Conservation (phyloP, 2,329 filamentous ascomycete species). For the Neoarthrinium moseri region DNA sequence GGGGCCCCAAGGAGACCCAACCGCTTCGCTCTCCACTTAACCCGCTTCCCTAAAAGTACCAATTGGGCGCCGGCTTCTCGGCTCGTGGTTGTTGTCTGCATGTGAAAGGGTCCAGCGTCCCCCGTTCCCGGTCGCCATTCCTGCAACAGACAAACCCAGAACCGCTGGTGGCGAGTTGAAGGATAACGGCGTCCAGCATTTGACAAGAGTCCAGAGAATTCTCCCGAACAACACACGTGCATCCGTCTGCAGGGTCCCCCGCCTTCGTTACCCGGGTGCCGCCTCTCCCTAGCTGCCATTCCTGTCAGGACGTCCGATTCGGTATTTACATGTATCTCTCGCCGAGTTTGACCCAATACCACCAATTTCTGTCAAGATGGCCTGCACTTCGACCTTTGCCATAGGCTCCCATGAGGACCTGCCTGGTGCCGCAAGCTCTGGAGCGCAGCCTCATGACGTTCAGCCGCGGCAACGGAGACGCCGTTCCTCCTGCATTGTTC, state of each 20-base stretch:
- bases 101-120: slow-evolving; percentile 5
- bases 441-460: slow-evolving; percentile 33
- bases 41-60: no score
- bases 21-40: no score
- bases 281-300: no score
- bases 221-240: background rate
- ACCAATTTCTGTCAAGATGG: slow-evolving; percentile 22
- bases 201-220: background rate
- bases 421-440: slow-evolving; percentile 36
- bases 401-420: slow-evolving; percentile 31
- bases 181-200: background rate
- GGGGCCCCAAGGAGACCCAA: background rate
- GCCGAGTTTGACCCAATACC: slow-evolving; percentile 6
- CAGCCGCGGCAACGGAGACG: slow-evolving; percentile 41
- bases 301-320: no score
- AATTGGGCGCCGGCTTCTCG: slow-evolving; percentile 1
- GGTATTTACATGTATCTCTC: no score
- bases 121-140: background rate
- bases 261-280: background rate
- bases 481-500: slow-evolving; percentile 57
- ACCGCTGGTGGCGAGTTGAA: background rate
- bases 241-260: background rate
- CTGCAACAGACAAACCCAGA: background rate
- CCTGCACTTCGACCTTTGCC: slow-evolving; percentile 27
- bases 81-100: slow-evolving; percentile 4